Conservation (phyloP, 495 filamentous ascomycete genomes). For the Xylaria telfairii region DNA sequence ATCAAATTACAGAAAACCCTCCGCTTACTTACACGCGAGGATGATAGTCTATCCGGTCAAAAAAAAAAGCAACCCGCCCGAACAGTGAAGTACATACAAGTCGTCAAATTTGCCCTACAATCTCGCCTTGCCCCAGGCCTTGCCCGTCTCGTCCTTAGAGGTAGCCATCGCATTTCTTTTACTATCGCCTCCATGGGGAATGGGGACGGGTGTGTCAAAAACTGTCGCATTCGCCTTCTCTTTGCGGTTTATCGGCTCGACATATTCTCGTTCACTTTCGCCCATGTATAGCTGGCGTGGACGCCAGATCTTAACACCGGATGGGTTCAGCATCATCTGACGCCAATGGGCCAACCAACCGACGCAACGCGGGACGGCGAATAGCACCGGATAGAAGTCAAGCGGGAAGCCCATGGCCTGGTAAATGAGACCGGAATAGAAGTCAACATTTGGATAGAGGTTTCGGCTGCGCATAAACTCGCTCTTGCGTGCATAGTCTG, state of each 20-base stretch:
- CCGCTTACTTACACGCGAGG: not conserved
- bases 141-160: conserved; percentile 28
- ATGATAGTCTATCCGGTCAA: not conserved
- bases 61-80: not conserved
- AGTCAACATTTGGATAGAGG: conserved; percentile 62
- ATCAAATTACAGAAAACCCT: not conserved
- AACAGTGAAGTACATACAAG: not conserved
- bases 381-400: conserved; percentile 48
- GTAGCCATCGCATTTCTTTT: conserved; percentile 30
- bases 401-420: conserved; percentile 55
- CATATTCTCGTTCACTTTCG: conserved; percentile 39
- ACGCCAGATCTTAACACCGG: conserved; percentile 47
- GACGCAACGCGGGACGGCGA: conserved; percentile 47
- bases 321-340: conserved; percentile 43
- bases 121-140: conserved; percentile 25
- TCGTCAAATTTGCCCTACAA: conserved; percentile 14
- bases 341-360: conserved; percentile 50
- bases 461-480: conserved; percentile 56
- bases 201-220: conserved; percentile 25
- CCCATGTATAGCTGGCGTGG: conserved; percentile 48
- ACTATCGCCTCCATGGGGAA: conserved; percentile 29
- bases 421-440: conserved; percentile 62
- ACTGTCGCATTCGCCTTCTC: conserved; percentile 35
- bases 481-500: conserved; percentile 52
- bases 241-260: conserved; percentile 35